Conservation (phyloP, 768 basidiomycete genomes). For the Podaxis mareebaensis region DNA sequence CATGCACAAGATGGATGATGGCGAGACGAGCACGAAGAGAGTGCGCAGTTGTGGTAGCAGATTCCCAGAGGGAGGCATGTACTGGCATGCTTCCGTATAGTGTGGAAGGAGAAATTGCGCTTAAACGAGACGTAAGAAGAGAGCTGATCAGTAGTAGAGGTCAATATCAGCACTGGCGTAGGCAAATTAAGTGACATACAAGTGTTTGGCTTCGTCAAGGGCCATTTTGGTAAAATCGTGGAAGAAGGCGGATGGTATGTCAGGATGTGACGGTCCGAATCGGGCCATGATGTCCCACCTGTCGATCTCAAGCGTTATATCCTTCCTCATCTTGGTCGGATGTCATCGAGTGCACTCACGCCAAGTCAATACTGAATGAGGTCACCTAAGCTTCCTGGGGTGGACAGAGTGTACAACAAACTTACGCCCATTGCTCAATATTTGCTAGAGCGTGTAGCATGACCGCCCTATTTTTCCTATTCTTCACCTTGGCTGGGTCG, state of each 20-base stretch:
- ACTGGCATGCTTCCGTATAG: conserved; percentile 75
- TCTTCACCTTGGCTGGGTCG: conserved; percentile 58
- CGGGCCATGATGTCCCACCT: conserved; percentile 87
- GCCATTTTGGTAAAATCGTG: conserved; percentile 84
- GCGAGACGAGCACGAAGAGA: conserved; percentile 74
- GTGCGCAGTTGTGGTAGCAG: conserved; percentile 63
- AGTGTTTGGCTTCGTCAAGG: conserved; percentile 85
- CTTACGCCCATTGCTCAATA: conserved; percentile 89
- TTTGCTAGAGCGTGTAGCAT: conserved; percentile 85
- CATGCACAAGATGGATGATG: conserved; percentile 85
- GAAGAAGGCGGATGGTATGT: conserved; percentile 75
- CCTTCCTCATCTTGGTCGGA: too few species aligned
- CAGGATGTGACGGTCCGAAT: conserved; percentile 59
- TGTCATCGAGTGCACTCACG: conserved; percentile 41
- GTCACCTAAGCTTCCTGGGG: background rate
- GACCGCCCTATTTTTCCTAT: conserved; percentile 62
- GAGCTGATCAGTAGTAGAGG: conserved; percentile 32
- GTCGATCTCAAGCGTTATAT: background rate
- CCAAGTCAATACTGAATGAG: conserved; percentile 62
- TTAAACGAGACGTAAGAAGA: conserved; percentile 61
- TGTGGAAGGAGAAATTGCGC: conserved; percentile 60
- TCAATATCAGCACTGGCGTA: background rate
- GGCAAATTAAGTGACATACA: conserved; percentile 34
- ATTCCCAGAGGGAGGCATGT: conserved; percentile 81
- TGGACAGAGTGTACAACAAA: conserved; percentile 20